Evolutionary conservation across 441 rosid species (phyloP).

Genomic region (Gossypium davidsonii): DNA sequence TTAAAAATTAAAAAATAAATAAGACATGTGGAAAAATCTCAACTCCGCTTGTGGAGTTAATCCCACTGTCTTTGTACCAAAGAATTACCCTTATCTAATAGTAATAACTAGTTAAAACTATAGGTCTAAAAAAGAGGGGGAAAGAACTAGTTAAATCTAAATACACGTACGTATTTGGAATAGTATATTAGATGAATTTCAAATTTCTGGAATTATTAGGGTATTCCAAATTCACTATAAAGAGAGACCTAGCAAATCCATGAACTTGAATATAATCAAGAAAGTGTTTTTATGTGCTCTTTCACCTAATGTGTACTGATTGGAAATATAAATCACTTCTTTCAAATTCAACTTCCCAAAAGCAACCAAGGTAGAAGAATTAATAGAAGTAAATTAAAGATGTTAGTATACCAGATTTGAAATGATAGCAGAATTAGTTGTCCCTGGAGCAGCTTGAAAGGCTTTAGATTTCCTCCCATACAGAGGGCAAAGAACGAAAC

Average conservation of each 20-base stretch:
- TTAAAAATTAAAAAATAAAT: too few relatives aligned
- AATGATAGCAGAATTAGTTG: constrained; percentile 72
- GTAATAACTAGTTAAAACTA: not conserved
- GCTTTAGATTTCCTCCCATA: constrained; percentile 99
- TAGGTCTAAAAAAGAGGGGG: not conserved
- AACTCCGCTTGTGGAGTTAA: not conserved
- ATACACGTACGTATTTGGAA: not conserved
- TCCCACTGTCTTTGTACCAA: not conserved
- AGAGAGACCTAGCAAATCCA: constrained; percentile 2
- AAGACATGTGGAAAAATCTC: not conserved
- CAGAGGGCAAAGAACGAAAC: constrained; percentile 80
- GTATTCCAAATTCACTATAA: not conserved
- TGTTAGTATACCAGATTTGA: constrained; percentile 61
- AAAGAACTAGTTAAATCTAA: not conserved
- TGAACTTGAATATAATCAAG: not conserved
- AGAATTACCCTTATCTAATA: not conserved
- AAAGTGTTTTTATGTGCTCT: not conserved
- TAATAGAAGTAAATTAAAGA: constrained; percentile 13
- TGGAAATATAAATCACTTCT: not conserved
- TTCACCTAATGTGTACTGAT: not conserved
- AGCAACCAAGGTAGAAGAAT: not conserved
- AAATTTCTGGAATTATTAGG: not conserved
- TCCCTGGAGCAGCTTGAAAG: constrained; percentile 94
- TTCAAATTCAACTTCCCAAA: constrained; percentile 2
- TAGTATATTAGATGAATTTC: not conserved